Evolutionary conservation across 2,329 filamentous ascomycete species (phyloP).

Genomic region (Neurospora sp.): DNA sequence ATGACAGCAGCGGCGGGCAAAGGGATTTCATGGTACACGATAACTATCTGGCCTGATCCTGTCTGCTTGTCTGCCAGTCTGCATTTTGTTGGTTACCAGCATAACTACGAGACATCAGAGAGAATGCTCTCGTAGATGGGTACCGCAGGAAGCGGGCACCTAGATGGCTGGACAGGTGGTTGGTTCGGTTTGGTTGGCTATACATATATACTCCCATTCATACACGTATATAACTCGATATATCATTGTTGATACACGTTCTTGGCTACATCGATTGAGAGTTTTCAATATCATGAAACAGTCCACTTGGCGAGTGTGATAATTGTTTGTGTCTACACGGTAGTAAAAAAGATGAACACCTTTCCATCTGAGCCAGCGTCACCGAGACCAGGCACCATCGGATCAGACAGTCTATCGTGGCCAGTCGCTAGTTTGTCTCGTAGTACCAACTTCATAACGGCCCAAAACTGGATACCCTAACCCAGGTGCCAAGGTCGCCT

Average conservation of each 20-base stretch:
- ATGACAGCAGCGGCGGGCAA: not conserved
- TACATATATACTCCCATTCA: not conserved
- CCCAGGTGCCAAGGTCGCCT: not conserved
- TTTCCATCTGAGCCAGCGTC: not conserved
- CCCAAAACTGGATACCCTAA: not conserved
- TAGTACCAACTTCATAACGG: not conserved
- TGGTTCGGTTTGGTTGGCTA: not conserved
- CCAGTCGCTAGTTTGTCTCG: not conserved
- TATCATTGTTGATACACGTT: not conserved
- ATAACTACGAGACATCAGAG: not conserved
- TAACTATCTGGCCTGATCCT: not conserved
- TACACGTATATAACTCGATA: not conserved
- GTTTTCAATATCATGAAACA: not conserved
- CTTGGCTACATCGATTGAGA: not conserved
- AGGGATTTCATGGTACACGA: not conserved
- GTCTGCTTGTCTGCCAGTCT: not conserved
- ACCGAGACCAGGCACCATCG: not conserved
- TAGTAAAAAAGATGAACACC: not conserved
- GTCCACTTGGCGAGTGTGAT: not conserved
- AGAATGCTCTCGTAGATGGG: not conserved
- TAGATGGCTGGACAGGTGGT: not conserved
- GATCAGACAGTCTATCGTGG: not conserved
- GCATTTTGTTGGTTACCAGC: not conserved
- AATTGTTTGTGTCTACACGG: not conserved
- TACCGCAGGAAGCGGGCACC: not conserved